These are phyloP conservation scores for Lyophyllum shimeji DNA, from an alignment of 768 basidiomycete genomes.

Conservation along the genomic window DNA sequence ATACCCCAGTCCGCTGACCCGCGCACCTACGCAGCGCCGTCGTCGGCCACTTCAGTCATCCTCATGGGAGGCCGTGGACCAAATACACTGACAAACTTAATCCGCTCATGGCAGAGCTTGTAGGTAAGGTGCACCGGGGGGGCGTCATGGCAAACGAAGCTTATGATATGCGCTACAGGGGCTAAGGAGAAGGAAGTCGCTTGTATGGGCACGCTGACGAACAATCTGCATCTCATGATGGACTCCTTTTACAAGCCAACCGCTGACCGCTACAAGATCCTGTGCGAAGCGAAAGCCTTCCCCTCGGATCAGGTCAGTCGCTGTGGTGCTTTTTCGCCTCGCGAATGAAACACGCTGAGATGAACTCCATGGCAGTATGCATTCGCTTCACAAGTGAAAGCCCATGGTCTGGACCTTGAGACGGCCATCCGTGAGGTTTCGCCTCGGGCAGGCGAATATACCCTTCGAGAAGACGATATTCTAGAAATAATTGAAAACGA, in stretches of 20 bases:
- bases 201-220: conserved; percentile 93
- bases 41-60: conserved; percentile 87
- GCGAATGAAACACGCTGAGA: conserved; percentile 15
- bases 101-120: conserved; percentile 73
- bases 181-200: conserved; percentile 89
- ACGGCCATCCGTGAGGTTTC: conserved; percentile 75
- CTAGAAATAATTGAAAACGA: conserved; percentile 69
- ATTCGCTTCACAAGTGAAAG: conserved; percentile 84
- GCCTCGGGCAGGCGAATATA: conserved; percentile 83
- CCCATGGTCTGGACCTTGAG: conserved; percentile 76
- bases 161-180: conserved; percentile 47
- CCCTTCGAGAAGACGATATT: conserved; percentile 88
- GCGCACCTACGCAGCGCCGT: conserved; percentile 65
- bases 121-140: conserved; percentile 57
- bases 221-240: conserved; percentile 96
- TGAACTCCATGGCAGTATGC: conserved; percentile 68
- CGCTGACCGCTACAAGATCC: conserved; percentile 81
- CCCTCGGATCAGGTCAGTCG: conserved; percentile 89
- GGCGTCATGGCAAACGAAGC: conserved; percentile 1
- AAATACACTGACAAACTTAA: conserved; percentile 70
- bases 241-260: conserved; percentile 92
- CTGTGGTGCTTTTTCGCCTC: conserved; percentile 10
- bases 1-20: conserved; percentile 16
- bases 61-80: conserved; percentile 83
- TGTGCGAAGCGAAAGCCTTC: conserved; percentile 93